Conservation (phyloP, 2,329 filamentous ascomycete species). For the Macrophomina tecta region DNA sequence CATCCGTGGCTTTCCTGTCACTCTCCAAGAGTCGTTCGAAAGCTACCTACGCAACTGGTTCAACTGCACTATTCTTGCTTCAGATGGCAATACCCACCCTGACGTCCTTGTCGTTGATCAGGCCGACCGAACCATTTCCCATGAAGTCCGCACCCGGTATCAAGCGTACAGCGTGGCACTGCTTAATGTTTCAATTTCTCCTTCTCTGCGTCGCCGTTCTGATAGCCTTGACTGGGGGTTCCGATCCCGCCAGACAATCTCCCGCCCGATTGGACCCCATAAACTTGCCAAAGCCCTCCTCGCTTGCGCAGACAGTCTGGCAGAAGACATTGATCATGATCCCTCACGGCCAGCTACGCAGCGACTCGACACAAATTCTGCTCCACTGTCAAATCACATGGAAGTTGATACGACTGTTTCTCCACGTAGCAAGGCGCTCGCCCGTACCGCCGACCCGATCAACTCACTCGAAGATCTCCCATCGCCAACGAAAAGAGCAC, state of each 20-base stretch:
- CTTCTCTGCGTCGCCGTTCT: constrained; percentile 7
- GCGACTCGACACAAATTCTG: neutral
- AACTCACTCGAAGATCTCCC: constrained; percentile 18
- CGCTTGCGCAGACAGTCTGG: constrained; percentile 6
- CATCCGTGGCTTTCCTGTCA: constrained; percentile 4
- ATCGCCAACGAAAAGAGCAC: constrained; percentile 22
- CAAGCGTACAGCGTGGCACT: constrained; percentile 10
- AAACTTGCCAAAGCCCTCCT: constrained; percentile 44
- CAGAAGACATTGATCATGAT: neutral
- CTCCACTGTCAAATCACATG: neutral
- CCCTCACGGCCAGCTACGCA: neutral
- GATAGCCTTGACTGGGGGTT: constrained; percentile 18
- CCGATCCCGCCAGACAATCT: constrained; percentile 42
- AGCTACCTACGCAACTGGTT: constrained; percentile 18
- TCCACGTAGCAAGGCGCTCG: constrained; percentile 14
- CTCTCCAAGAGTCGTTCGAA: constrained; percentile 13
- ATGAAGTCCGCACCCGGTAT: constrained; percentile 17
- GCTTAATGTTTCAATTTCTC: constrained; percentile 7
- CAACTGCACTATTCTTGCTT: constrained; percentile 11
- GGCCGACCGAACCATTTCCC: neutral
- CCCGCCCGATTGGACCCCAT: constrained; percentile 41
- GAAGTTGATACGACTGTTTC: constrained; percentile 20
- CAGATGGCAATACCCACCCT: constrained; percentile 11
- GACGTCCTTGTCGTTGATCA: constrained; percentile 25
- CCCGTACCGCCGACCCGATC: constrained; percentile 3